phyloP scores from a whole-genome alignment of 495 filamentous ascomycete species.

The Aspergillus saccharolyticus region DNA sequence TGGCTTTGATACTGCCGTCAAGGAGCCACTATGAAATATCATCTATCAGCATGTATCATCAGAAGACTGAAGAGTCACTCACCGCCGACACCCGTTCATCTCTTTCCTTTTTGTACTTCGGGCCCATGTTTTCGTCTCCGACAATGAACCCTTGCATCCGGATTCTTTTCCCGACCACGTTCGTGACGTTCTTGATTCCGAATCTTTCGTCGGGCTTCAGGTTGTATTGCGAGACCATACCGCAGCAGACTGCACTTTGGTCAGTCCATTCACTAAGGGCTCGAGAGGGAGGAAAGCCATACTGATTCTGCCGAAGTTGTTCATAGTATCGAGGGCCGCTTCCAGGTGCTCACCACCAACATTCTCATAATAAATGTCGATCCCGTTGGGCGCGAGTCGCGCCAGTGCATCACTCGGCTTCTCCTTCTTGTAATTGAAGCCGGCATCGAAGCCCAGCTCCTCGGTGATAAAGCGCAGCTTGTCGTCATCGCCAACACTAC shows the following conservation, averaged over 20 bases:
- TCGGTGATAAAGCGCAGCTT: slow-evolving; percentile 2
- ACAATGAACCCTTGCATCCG: slow-evolving; percentile 66
- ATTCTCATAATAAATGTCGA: slow-evolving; percentile 61
- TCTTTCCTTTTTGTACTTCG: neutral
- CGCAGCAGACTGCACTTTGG: slow-evolving; percentile 49
- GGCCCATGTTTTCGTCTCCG: slow-evolving; percentile 19
- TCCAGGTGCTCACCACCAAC: slow-evolving; percentile 58
- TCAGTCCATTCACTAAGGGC: neutral
- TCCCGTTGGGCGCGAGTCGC: slow-evolving; percentile 12
- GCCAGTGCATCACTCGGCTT: neutral
- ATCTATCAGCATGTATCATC: neutral
- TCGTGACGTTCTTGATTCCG: slow-evolving; percentile 49
- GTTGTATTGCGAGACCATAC: slow-evolving; percentile 68
- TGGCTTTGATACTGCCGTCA: neutral
- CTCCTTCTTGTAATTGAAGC: neutral
- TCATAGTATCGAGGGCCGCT: slow-evolving; percentile 39
- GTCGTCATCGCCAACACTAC: slow-evolving; percentile 1
- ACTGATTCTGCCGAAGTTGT: neutral
- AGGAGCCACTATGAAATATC: neutral
- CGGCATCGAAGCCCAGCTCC: slow-evolving; percentile 4
- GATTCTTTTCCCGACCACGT: slow-evolving; percentile 39
- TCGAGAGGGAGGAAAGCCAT: neutral
- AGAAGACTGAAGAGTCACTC: neutral
- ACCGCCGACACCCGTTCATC: neutral
- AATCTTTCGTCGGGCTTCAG: slow-evolving; percentile 43